These are phyloP conservation scores for Trichosanthes cucumerina DNA, from an alignment of 306 rosid genomes.

Conservation along the genomic window DNA sequence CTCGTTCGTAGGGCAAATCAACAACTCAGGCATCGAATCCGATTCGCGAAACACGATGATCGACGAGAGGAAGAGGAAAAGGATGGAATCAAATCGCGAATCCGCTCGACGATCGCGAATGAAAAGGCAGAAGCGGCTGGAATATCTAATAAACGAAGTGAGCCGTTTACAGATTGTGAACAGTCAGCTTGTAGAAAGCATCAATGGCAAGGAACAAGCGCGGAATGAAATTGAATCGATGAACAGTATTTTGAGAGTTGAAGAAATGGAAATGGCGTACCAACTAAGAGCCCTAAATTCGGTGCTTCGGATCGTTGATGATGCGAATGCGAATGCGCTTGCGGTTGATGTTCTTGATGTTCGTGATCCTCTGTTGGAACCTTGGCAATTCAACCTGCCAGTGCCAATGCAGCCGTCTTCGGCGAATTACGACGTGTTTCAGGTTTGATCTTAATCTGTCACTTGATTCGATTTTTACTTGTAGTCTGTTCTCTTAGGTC, in stretches of 20 bases:
- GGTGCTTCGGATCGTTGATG: constrained; percentile 50
- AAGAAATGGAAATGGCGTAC: constrained; percentile 41
- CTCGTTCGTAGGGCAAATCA: constrained; percentile 31
- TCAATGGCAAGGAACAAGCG: constrained; percentile 38
- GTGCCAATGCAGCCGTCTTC: constrained; percentile 28
- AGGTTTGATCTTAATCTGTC: not conserved
- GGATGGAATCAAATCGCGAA: constrained; percentile 85
- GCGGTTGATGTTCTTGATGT: constrained; percentile 47
- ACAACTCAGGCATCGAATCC: constrained; percentile 54
- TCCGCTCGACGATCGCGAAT: constrained; percentile 77
- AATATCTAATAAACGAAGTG: constrained; percentile 46
- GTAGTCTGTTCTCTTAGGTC: not conserved
- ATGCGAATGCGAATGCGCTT: constrained; percentile 46
- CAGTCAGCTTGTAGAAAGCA: constrained; percentile 23
- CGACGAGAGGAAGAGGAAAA: constrained; percentile 77
- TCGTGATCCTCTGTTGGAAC: constrained; percentile 42
- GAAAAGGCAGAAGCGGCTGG: constrained; percentile 76
- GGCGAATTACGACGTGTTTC: constrained; percentile 41
- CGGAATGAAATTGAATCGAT: constrained; percentile 27
- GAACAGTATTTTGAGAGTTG: constrained; percentile 53
- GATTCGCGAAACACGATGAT: constrained; percentile 12
- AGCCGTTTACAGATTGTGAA: constrained; percentile 33
- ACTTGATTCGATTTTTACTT: not conserved
- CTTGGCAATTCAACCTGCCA: constrained; percentile 45
- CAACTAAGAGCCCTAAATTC: constrained; percentile 48